phyloP scores from a whole-genome alignment of 2,329 filamentous ascomycete genomes.

The Pseudomassariella vexata region DNA sequence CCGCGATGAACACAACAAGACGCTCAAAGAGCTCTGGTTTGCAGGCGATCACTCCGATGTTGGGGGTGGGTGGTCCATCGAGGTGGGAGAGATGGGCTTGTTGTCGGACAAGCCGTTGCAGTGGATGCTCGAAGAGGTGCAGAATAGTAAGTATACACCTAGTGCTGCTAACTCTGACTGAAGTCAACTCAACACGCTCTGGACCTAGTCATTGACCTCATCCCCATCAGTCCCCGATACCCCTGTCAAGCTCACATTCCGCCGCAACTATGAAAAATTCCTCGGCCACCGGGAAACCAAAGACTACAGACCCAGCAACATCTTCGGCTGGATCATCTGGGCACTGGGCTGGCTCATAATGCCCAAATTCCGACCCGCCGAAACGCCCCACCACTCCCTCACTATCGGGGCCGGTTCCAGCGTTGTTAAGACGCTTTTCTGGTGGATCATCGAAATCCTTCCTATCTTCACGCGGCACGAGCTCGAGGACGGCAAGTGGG shows the following conservation, averaged over 20 bases:
- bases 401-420: neutral
- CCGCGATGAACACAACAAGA: conserved; percentile 23
- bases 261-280: neutral
- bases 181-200: neutral
- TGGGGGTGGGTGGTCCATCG: conserved; percentile 44
- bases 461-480: conserved; percentile 36
- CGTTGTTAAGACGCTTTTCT: neutral
- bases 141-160: neutral
- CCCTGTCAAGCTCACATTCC: neutral
- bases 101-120: conserved; percentile 17
- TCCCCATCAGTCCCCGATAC: neutral
- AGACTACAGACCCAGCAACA: too few relatives aligned
- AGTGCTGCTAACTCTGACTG: neutral
- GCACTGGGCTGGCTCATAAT: too few relatives aligned
- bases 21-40: conserved; percentile 50
- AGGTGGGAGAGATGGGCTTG: conserved; percentile 19
- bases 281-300: too few relatives aligned
- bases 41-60: conserved; percentile 48
- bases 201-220: neutral
- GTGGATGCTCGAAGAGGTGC: conserved; percentile 14
- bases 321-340: neutral
- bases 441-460: conserved; percentile 24
- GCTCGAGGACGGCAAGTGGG: conserved; percentile 25
- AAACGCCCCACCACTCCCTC: conserved; percentile 6
- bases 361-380: neutral